Base-by-base conservation (phyloP, 345 rosid species). In the Streptanthus diversifolius region DNA sequence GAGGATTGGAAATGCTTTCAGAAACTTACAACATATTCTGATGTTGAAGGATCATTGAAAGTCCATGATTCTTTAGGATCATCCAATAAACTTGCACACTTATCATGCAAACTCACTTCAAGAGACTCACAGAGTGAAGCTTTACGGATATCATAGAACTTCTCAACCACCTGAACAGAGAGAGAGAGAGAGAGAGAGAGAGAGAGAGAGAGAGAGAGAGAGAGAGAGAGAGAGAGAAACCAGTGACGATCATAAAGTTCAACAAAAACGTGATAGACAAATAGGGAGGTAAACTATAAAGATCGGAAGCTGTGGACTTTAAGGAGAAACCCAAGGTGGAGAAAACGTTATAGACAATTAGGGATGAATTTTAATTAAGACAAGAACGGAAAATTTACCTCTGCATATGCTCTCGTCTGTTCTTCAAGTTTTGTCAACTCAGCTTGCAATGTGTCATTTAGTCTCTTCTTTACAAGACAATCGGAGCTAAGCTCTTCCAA, bases 31-130 rank as follows among this genome's bases (percentile, higher is more conserved):
- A 90, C 85, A 80, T 90, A 95, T 55, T 84, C 82, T 54, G 92
- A 79, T 36, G 92, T 87, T 36, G 99, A 91, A 52, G 83, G 74
- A 80, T 91, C 96, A 76, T 88, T 88, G 73, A 85, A 91, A 68
- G 81, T 88, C 98, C 99, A 95, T 52, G 80, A 68, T 64, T 89
- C 97, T 17, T 49, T 54, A 48, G 97, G 85, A 79, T 90, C 97
- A 33, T 70, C 81, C 80, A 95, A 77, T 36, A 95, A 84, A 74
- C 81, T 80, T 47, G 78, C 73, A 79, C 92, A 91, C 80, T 90
- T 90, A 62, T 88, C 84, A 63, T 88, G 90, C 84, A 79, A 84
- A 72, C 66, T 85, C 53, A 75, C 63, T 73, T 86, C 87, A 71
- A 74, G 80, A 53, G 63, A 69, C 48, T 70, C 90, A 57, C 77